phyloP scores from a whole-genome alignment of 129 eudicot species.

The Oenanthe sinensis region DNA sequence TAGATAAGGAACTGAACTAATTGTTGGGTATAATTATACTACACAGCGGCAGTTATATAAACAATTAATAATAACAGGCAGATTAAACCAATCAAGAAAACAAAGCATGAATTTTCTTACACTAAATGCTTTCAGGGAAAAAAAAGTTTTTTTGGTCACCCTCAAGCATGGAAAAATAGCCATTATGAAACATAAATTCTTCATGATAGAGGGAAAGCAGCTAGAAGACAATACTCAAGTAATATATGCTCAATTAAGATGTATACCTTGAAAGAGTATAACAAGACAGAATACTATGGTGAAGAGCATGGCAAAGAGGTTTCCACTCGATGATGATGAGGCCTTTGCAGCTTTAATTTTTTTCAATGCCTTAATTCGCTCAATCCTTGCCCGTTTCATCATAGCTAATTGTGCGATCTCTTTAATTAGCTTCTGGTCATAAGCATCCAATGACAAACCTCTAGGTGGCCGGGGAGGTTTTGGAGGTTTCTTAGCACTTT shows the following conservation, averaged over 20 bases:
- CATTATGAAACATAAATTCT: neutral
- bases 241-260: neutral
- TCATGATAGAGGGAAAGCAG: neutral
- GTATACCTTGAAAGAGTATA: slow-evolving; percentile 58
- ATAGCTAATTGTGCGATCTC: slow-evolving; percentile 70
- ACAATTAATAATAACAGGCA: no score
- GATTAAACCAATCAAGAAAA: no score
- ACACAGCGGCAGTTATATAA: no score
- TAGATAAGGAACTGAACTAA: neutral
- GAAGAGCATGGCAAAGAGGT: slow-evolving; percentile 53
- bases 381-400: slow-evolving; percentile 69
- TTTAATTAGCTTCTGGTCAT: slow-evolving; percentile 71
- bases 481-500: slow-evolving; percentile 67
- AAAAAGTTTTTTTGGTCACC: neutral
- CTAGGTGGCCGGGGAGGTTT: slow-evolving; percentile 81
- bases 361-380: slow-evolving; percentile 65
- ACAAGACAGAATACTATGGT: slow-evolving; percentile 50
- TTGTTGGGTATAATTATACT: no score
- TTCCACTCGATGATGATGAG: slow-evolving; percentile 38
- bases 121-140: neutral
- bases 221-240: neutral
- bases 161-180: neutral
- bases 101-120: no score
- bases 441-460: slow-evolving; percentile 63
- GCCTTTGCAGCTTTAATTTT: slow-evolving; percentile 57